phyloP scores from a whole-genome alignment of 164 flowering plant species.

The Amborella trichopoda region DNA sequence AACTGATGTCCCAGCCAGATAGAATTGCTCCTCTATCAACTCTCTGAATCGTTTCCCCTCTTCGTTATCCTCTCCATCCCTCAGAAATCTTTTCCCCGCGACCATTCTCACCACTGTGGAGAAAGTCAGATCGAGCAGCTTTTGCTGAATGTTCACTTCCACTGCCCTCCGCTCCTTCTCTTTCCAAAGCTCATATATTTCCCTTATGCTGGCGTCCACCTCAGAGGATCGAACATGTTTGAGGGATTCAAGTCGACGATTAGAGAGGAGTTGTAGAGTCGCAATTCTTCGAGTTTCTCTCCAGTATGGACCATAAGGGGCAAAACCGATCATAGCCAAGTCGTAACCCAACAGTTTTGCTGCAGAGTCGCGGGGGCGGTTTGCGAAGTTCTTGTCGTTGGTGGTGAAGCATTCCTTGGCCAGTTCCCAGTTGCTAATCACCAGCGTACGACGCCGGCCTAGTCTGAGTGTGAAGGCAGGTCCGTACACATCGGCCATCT shows the following conservation, averaged over 20 bases:
- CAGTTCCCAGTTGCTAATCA: not conserved
- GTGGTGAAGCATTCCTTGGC: constrained; percentile 9
- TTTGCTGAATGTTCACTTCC: constrained; percentile 2
- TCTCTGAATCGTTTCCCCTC: not conserved
- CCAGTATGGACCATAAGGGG: constrained; percentile 9
- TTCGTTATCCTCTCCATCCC: not conserved
- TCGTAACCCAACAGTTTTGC: constrained; percentile 2
- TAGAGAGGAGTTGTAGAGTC: constrained; percentile 2
- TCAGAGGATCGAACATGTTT: not conserved
- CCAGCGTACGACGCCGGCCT: constrained; percentile 1
- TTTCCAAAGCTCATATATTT: not conserved
- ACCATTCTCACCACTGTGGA: constrained; percentile 2
- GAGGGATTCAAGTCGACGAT: constrained; percentile 2
- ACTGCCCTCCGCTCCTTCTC: not conserved
- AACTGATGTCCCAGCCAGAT: not conserved
- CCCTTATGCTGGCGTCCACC: not conserved
- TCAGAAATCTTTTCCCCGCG: constrained; percentile 1
- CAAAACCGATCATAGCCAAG: constrained; percentile 3
- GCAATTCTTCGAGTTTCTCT: constrained; percentile 6
- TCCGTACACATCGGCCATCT: constrained; percentile 8
- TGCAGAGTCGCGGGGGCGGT: constrained; percentile 1
- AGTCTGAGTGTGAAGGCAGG: constrained; percentile 5
- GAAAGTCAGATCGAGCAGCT: not conserved
- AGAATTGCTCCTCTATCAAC: not conserved
- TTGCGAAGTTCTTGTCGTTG: constrained; percentile 4